Evolutionary conservation across 1,139 yeast species (phyloP).

Genomic region (Hyphopichia pseudoburtonii): DNA sequence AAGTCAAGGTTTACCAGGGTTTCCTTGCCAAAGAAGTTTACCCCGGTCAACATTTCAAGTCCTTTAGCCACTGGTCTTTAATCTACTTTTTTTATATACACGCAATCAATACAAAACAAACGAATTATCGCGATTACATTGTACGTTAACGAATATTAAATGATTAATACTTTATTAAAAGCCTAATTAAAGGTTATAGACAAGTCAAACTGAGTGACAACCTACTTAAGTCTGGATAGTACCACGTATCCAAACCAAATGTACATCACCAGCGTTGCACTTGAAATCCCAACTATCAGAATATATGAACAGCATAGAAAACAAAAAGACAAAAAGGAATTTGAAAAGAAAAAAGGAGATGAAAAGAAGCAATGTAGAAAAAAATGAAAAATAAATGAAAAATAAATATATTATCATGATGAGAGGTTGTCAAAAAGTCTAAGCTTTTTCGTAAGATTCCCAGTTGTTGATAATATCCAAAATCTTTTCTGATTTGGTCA

Average conservation of each 20-base stretch:
- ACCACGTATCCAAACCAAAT: slow-evolving; percentile 11
- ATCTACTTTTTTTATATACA: no score
- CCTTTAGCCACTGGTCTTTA: slow-evolving; percentile 43
- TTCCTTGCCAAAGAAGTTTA: slow-evolving; percentile 84
- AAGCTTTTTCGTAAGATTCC: slow-evolving; percentile 73
- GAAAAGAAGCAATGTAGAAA: background rate
- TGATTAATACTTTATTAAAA: background rate
- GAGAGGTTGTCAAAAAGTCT: slow-evolving; percentile 7
- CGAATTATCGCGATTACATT: no score
- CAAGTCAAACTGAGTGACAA: background rate
- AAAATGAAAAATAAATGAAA: background rate
- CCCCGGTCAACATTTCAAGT: slow-evolving; percentile 84
- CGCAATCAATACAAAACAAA: no score
- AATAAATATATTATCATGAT: background rate
- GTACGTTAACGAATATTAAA: no score
- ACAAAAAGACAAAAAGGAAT: background rate
- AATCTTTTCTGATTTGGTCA: slow-evolving; percentile 90
- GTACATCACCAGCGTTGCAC: background rate
- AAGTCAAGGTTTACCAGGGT: slow-evolving; percentile 84
- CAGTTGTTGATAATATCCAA: slow-evolving; percentile 90
- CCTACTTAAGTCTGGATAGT: slow-evolving; percentile 6
- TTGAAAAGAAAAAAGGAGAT: background rate
- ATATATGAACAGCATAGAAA: slow-evolving; percentile 1
- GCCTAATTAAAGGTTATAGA: slow-evolving; percentile 2
- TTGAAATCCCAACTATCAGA: slow-evolving; percentile 1